These are phyloP conservation scores for Lactarius hengduanensis DNA, from an alignment of 768 basidiomycete genomes.

Conservation along the genomic window DNA sequence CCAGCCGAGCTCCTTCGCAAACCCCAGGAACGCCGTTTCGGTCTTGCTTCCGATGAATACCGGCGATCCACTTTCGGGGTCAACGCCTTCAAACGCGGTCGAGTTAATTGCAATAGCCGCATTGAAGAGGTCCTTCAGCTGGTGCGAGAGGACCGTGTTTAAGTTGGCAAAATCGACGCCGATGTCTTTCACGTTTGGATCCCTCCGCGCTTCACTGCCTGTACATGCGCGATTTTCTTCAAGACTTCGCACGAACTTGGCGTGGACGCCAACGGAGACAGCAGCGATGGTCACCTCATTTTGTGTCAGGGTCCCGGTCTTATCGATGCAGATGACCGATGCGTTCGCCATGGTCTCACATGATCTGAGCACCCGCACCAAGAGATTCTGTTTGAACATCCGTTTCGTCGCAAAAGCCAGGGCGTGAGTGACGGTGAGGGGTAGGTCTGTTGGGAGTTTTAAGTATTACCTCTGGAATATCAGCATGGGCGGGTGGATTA, in stretches of 20 bases:
- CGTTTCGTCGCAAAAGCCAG: conserved; percentile 95
- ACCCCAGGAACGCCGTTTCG: conserved; percentile 85
- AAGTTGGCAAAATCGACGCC: conserved; percentile 78
- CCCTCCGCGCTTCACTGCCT: conserved; percentile 59
- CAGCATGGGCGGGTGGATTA: conserved; percentile 29
- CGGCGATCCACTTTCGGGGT: conserved; percentile 55
- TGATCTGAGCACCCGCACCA: conserved; percentile 93
- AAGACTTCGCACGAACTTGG: conserved; percentile 85
- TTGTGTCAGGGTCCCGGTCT: conserved; percentile 94
- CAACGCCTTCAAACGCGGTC: conserved; percentile 86
- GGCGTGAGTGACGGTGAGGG: too few relatives aligned
- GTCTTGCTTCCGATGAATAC: conserved; percentile 92
- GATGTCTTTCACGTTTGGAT: conserved; percentile 62
- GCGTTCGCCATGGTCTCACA: conserved; percentile 99
- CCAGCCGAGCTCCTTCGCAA: conserved; percentile 83
- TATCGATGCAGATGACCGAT: conserved; percentile 93
- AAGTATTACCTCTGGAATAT: conserved; percentile 21
- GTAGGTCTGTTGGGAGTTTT: conserved; percentile 58
- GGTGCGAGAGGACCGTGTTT: conserved; percentile 57
- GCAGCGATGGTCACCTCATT: conserved; percentile 96
- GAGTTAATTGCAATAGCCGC: conserved; percentile 88
- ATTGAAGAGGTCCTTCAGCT: conserved; percentile 69
- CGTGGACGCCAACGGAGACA: conserved; percentile 89
- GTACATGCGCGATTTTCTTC: conserved; percentile 67
- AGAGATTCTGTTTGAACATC: conserved; percentile 94